These are phyloP conservation scores for Ophiocordyceps camponoti-floridani DNA, from an alignment of 2,329 filamentous ascomycete genomes.

Conservation along the genomic window DNA sequence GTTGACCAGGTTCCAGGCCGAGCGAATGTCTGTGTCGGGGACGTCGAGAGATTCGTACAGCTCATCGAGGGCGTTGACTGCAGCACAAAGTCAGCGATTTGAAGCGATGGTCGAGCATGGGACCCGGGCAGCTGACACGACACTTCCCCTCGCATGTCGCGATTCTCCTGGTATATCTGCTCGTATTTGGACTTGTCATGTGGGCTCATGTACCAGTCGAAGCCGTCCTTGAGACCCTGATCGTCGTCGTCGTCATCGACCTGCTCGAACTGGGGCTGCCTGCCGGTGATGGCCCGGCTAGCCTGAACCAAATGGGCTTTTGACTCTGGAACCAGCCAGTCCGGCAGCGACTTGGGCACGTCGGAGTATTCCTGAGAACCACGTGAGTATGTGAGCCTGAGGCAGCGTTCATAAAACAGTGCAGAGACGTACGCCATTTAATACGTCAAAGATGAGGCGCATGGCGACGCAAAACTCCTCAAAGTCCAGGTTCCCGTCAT, in stretches of 20 bases:
- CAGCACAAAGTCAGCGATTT: background rate
- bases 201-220: constrained; percentile 99
- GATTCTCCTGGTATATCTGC: constrained; percentile 87
- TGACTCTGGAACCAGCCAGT: constrained; percentile 93
- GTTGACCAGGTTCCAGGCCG: constrained; percentile 95
- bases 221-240: constrained; percentile 78
- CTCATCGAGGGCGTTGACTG: constrained; percentile 61
- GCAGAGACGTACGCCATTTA: constrained; percentile 56
- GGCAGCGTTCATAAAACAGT: background rate
- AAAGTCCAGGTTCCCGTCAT: constrained; percentile 94
- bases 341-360: constrained; percentile 70
- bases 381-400: background rate
- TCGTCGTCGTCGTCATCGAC: constrained; percentile 72
- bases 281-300: constrained; percentile 58
- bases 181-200: constrained; percentile 86
- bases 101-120: background rate
- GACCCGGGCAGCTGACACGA: constrained; percentile 35
- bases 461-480: constrained; percentile 99
- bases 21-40: constrained; percentile 64
- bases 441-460: constrained; percentile 90
- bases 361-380: constrained; percentile 60
- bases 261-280: constrained; percentile 67
- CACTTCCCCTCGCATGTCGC: constrained; percentile 71
- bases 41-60: constrained; percentile 70
- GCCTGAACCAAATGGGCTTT: constrained; percentile 84